Percentiles rank a stretch among this genome's conserved stretches.
phyloP scores from a whole-genome alignment of 2,329 filamentous ascomycete species.

The Sporothrix humicola region DNA sequence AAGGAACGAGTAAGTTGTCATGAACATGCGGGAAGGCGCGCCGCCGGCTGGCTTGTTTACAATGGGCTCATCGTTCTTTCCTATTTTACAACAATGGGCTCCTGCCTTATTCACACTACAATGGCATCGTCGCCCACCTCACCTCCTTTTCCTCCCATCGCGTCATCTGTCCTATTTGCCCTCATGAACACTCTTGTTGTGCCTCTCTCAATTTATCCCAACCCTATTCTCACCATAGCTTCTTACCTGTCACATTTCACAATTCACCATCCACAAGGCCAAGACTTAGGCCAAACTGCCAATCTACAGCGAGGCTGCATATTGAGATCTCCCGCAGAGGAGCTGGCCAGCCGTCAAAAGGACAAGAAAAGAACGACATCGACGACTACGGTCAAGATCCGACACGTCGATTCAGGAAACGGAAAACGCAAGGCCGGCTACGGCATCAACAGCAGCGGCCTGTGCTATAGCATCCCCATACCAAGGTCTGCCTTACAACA shows the following conservation, averaged over 20 bases:
- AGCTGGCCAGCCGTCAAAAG: no score
- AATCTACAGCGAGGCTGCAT: not conserved
- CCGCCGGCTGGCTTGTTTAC: not conserved
- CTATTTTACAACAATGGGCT: conserved; percentile 7
- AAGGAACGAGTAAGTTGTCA: conserved; percentile 30
- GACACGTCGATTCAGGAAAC: not conserved
- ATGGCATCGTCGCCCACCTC: not conserved
- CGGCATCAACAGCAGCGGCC: no score
- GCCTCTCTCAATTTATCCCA: not conserved
- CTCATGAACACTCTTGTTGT: not conserved
- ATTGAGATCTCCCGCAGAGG: no score
- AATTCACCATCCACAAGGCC: conserved; percentile 12
- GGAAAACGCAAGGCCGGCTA: no score
- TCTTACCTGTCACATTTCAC: conserved; percentile 11
- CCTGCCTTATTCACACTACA: not conserved
- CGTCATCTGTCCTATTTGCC: not conserved
- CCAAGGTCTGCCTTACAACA: no score
- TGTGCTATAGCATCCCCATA: no score
- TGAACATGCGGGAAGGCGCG: not conserved
- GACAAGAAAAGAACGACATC: not conserved
- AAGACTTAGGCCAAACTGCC: not conserved
- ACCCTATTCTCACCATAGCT: not conserved
- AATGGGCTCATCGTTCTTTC: conserved; percentile 21
- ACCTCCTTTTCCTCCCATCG: not conserved
- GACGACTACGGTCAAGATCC: not conserved